Base-by-base conservation (phyloP, 768 basidiomycete species). In the Leucocoprinus leucothites region DNA sequence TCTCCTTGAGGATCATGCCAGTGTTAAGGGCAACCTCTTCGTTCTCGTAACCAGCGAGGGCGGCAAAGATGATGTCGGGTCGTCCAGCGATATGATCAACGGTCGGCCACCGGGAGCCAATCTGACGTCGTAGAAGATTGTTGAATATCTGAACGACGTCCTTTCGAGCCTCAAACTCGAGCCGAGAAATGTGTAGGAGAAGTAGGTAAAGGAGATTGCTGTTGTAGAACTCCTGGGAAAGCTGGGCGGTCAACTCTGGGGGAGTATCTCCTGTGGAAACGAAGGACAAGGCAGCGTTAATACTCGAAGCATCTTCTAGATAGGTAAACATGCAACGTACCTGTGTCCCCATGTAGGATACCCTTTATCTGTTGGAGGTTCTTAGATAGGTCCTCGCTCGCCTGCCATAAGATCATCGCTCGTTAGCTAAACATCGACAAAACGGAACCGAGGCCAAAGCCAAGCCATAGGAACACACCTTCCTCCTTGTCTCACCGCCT, bases 21-120 rank as follows among this genome's bases (percentile, higher is more conserved):
- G 96, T 98, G 64, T 99, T 99, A 56, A 99, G 80, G 8, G 95
- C 94, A 52, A 98, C 80, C 58, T 98, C 96, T 68, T 98, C 92
- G 64, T 97, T 94, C 72, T 87, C 87, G 66, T 99, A 99, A 6
- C 95, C 94, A 53, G 85, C 88, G 45, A 98, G 78, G 7, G 94
- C 82, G 2, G 91, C 85, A 65, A 97, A 97, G 48, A 82, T 82
- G 34, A 81, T 73, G 53, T 85, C 87, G 8, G 81, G 86, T 63
- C 90, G 89, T 35, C 82, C 82, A 7, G 79, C 80, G 14, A 98
- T 82, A 64, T 97, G 94, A 61, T 99, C 97, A 46, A 98, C 94
- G 0, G 97, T 98, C n/a, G 97, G 97, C 74, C 85, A 89, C 42
- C 96, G 84, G 3, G 87, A 79, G 38, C 97, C 97, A 62, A 99